Evolutionary conservation across 441 rosid species (phyloP).

Genomic region (Erodium texanum): DNA sequence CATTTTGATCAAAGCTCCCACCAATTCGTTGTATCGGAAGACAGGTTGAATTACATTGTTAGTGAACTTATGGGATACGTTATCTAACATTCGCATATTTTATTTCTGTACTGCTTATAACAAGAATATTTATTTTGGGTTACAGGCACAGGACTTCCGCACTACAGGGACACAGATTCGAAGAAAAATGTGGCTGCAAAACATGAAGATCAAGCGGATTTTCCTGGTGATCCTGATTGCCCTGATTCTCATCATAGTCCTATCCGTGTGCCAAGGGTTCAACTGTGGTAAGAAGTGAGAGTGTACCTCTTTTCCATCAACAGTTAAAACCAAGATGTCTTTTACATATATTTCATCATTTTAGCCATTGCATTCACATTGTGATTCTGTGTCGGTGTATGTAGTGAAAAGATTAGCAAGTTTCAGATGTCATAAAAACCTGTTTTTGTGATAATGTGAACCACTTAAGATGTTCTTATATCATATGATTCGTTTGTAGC

Average conservation of each 20-base stretch:
- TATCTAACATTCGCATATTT: background rate
- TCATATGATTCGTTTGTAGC: background rate
- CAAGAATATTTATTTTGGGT: background rate
- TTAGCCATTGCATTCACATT: background rate
- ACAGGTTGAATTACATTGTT: background rate
- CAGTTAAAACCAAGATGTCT: background rate
- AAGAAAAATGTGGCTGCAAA: constrained; percentile 15
- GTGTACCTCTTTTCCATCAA: background rate
- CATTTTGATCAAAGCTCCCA: background rate
- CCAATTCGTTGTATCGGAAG: background rate
- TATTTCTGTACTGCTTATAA: background rate
- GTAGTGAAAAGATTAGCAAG: constrained; percentile 5
- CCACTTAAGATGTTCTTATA: constrained; percentile 1
- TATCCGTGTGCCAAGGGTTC: constrained; percentile 16
- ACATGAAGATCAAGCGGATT: constrained; percentile 16
- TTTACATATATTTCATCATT: background rate
- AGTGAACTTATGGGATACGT: background rate
- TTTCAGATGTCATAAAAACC: background rate
- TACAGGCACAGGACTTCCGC: constrained; percentile 16
- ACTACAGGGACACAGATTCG: constrained; percentile 12
- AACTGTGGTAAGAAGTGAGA: constrained; percentile 4
- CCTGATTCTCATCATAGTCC: constrained; percentile 12
- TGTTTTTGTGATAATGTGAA: background rate
- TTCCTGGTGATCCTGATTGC: constrained; percentile 13
- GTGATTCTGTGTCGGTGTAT: background rate